Evolutionary conservation across 2,329 filamentous ascomycete genomes (phyloP).

Genomic region (Penicillium sp.): DNA sequence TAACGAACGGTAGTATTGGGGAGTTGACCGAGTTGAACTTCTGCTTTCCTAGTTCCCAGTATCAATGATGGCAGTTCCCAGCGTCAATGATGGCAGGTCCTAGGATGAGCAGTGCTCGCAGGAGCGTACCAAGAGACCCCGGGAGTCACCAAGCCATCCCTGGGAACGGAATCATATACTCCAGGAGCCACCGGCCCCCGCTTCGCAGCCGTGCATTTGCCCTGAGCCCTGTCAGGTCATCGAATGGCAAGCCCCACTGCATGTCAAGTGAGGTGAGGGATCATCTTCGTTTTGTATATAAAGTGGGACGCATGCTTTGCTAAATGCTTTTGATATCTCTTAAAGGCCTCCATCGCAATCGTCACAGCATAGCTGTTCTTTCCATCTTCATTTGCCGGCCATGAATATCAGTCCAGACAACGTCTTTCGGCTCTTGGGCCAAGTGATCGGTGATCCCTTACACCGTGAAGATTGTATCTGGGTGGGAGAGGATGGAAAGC

Average conservation of each 20-base stretch:
- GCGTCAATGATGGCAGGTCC: background rate
- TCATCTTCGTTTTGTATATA: background rate
- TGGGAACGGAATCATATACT: background rate
- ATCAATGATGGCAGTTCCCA: background rate
- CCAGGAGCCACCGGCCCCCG: background rate
- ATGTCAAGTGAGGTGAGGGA: background rate
- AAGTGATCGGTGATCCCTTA: background rate
- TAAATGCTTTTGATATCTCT: background rate
- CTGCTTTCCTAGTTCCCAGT: background rate
- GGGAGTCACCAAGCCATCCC: background rate
- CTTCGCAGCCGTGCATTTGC: background rate
- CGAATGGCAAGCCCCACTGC: background rate
- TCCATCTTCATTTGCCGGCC: background rate
- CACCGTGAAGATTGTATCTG: background rate
- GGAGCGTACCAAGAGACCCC: background rate
- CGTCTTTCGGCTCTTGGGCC: background rate
- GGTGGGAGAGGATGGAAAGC: background rate
- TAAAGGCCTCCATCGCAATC: background rate
- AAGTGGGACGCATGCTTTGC: background rate
- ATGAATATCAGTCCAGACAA: background rate
- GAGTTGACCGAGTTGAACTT: background rate
- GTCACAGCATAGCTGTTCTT: too few relatives aligned
- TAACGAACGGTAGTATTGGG: background rate
- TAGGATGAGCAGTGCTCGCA: background rate
- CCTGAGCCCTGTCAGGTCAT: background rate